Evolutionary conservation across 106 monocot species (phyloP).

Genomic region (Dendrobium chrysotoxum): DNA sequence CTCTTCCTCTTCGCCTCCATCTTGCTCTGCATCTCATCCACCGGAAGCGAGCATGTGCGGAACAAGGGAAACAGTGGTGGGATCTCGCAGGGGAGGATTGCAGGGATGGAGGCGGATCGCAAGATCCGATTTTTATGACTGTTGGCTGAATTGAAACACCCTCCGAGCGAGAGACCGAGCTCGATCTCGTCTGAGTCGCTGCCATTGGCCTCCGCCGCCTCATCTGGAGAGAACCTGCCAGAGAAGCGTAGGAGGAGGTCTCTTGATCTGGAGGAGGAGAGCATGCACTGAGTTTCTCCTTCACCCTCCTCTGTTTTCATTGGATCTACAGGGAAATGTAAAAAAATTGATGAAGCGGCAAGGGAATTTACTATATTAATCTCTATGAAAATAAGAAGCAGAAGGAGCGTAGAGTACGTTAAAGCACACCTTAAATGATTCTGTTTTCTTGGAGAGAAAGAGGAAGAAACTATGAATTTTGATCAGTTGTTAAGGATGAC

Average conservation of each 20-base stretch:
- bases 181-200: slow-evolving; percentile 11
- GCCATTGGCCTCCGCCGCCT: background rate
- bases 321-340: background rate
- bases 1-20: slow-evolving; percentile 80
- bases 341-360: background rate
- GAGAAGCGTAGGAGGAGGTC: slow-evolving; percentile 3
- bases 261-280: background rate
- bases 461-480: too few species aligned
- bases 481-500: too few species aligned
- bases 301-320: background rate
- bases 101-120: slow-evolving; percentile 2
- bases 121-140: background rate
- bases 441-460: too few species aligned
- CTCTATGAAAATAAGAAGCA: too few species aligned
- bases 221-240: background rate
- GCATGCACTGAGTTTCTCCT: background rate
- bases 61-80: background rate
- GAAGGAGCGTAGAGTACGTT: too few species aligned
- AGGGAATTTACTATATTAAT: too few species aligned
- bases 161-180: slow-evolving; percentile 8
- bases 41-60: slow-evolving; percentile 67
- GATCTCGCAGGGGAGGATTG: background rate
- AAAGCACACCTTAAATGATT: too few species aligned
- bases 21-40: slow-evolving; percentile 60
- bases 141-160: background rate